Evolutionary conservation across 2,329 filamentous ascomycete genomes (phyloP).

Genomic region (Claviceps pazoutovae): DNA sequence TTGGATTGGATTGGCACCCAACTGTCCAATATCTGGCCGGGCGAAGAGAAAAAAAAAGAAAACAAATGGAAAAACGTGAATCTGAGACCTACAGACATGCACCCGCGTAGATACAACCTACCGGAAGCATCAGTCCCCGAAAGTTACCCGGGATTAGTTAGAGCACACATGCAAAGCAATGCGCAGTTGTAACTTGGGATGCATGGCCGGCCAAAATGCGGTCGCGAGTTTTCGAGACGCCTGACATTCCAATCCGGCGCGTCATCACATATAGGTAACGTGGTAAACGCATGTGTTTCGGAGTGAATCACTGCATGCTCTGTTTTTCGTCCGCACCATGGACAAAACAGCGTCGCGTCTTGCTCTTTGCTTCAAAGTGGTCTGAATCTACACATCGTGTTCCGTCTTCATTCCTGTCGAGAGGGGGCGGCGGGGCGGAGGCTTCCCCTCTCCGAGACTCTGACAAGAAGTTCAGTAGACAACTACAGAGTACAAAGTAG

Average conservation of each 20-base stretch:
- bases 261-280: background rate
- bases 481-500: too few relatives aligned
- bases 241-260: background rate
- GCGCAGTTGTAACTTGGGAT: background rate
- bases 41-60: background rate
- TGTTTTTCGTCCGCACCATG: too few relatives aligned
- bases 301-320: background rate
- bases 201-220: background rate
- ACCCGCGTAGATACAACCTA: too few relatives aligned
- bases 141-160: too few relatives aligned
- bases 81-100: too few relatives aligned
- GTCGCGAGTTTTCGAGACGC: background rate
- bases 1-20: too few relatives aligned
- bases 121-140: too few relatives aligned
- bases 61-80: too few relatives aligned
- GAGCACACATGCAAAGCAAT: background rate
- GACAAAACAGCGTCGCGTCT: background rate
- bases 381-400: background rate
- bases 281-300: background rate
- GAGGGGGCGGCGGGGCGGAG: background rate
- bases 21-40: too few relatives aligned
- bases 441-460: background rate
- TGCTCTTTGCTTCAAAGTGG: background rate
- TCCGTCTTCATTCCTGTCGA: background rate
- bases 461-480: too few relatives aligned